Conservation (phyloP, 805 yeast genomes). For the Candida michaelii region DNA sequence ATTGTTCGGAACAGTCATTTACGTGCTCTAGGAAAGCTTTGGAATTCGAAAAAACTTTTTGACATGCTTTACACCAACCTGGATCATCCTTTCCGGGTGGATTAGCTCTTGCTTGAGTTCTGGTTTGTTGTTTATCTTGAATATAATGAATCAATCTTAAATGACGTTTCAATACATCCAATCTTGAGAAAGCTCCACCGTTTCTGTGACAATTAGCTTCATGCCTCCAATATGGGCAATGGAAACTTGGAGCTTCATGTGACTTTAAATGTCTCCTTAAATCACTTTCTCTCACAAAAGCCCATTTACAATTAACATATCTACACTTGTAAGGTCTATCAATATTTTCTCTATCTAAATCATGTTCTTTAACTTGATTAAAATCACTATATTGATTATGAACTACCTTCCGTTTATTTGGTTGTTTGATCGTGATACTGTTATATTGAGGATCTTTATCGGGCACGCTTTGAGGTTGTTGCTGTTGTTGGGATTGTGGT, state of each 20-base stretch:
- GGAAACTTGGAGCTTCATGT: constrained; percentile 63
- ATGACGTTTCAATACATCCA: constrained; percentile 76
- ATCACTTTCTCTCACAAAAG: constrained; percentile 69
- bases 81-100: constrained; percentile 43
- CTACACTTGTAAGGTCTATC: constrained; percentile 38
- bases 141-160: constrained; percentile 67
- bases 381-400: constrained; percentile 13
- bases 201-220: constrained; percentile 74
- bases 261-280: constrained; percentile 66
- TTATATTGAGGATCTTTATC: not conserved
- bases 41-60: constrained; percentile 51
- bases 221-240: constrained; percentile 70
- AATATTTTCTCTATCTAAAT: constrained; percentile 4
- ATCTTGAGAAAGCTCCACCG: constrained; percentile 71
- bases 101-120: constrained; percentile 16
- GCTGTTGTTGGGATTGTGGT: not conserved
- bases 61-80: constrained; percentile 71
- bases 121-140: constrained; percentile 38
- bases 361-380: constrained; percentile 8
- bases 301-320: constrained; percentile 57
- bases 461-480: not conserved
- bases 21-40: constrained; percentile 66
- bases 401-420: constrained; percentile 4
- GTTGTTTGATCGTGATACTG: constrained; percentile 1
- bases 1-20: constrained; percentile 52